Conservation (phyloP, 1,284 basidiomycete species). For the Pseudozyma tsukubaensis region DNA sequence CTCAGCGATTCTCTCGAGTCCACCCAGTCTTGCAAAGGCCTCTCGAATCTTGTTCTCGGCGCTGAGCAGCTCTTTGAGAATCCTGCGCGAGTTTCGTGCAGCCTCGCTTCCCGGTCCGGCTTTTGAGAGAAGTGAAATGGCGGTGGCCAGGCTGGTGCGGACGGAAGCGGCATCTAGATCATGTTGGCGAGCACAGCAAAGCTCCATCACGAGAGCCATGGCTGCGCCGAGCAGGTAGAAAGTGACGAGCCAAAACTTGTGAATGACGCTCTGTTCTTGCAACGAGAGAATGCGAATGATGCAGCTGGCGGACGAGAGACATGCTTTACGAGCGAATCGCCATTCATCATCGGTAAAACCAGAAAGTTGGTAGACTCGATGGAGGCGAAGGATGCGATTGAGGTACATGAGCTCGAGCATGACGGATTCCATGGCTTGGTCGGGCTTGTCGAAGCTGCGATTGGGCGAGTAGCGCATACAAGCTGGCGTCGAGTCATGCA, state of each 20-base stretch:
- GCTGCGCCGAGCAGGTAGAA: slow-evolving; percentile 62
- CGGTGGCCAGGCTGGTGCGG: slow-evolving; percentile 23
- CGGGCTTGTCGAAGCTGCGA: slow-evolving; percentile 46
- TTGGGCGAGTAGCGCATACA: slow-evolving; percentile 59
- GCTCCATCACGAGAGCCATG: slow-evolving; percentile 48
- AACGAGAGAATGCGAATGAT: slow-evolving; percentile 49
- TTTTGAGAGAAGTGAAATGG: slow-evolving; percentile 40
- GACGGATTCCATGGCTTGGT: slow-evolving; percentile 57
- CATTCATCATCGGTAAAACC: slow-evolving; percentile 58
- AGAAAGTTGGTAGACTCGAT: slow-evolving; percentile 59
- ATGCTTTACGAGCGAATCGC: slow-evolving; percentile 43
- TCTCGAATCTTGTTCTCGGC: slow-evolving; percentile 39
- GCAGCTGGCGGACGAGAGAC: slow-evolving; percentile 44
- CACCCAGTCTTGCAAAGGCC: slow-evolving; percentile 33
- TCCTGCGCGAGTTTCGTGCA: slow-evolving; percentile 43
- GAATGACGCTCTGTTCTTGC: slow-evolving; percentile 48
- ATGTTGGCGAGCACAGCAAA: slow-evolving; percentile 44
- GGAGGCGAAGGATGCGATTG: slow-evolving; percentile 63
- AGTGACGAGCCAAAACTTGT: slow-evolving; percentile 61
- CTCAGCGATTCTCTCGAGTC: slow-evolving; percentile 35
- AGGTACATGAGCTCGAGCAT: slow-evolving; percentile 63
- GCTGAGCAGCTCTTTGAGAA: slow-evolving; percentile 42
- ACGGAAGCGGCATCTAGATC: slow-evolving; percentile 33
- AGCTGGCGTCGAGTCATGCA: slow-evolving; percentile 54
- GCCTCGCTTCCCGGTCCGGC: slow-evolving; percentile 43